phyloP scores from a whole-genome alignment of 495 filamentous ascomycete species.

The Penicillium maclennaniae region DNA sequence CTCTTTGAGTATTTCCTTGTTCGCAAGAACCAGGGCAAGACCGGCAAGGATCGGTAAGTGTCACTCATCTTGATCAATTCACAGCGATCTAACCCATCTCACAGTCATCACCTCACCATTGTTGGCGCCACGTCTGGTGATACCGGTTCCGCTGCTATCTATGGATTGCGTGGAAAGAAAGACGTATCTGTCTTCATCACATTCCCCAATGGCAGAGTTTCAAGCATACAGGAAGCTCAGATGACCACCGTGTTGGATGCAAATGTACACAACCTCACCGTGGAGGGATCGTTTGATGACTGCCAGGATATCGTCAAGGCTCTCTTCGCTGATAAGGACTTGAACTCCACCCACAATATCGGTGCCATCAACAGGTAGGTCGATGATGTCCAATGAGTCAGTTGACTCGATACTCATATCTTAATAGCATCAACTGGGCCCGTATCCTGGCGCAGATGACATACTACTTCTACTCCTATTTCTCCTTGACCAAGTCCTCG shows the following conservation, averaged over 20 bases:
- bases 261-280: constrained; percentile 84
- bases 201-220: constrained; percentile 77
- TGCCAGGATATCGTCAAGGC: constrained; percentile 96
- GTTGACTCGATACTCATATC: not conserved
- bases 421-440: constrained; percentile 68
- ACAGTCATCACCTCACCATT: constrained; percentile 77
- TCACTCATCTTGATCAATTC: not conserved
- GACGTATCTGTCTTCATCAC: constrained; percentile 91
- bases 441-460: constrained; percentile 90
- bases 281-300: constrained; percentile 89
- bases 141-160: constrained; percentile 93
- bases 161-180: constrained; percentile 94
- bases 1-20: constrained; percentile 94
- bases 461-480: constrained; percentile 87
- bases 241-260: constrained; percentile 87
- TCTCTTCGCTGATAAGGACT: constrained; percentile 71
- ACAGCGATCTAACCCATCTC: not conserved
- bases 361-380: constrained; percentile 15
- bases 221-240: constrained; percentile 86
- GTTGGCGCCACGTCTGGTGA: constrained; percentile 92
- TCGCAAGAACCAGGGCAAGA: constrained; percentile 71
- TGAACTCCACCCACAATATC: constrained; percentile 57
- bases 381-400: not conserved
- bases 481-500: constrained; percentile 58
- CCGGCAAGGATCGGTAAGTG: constrained; percentile 45